Evolutionary conservation across 257 asterid genomes (phyloP), one percentile per base, ranked within the genome.

Genomic region (Gardenia jasminoides): DNA sequence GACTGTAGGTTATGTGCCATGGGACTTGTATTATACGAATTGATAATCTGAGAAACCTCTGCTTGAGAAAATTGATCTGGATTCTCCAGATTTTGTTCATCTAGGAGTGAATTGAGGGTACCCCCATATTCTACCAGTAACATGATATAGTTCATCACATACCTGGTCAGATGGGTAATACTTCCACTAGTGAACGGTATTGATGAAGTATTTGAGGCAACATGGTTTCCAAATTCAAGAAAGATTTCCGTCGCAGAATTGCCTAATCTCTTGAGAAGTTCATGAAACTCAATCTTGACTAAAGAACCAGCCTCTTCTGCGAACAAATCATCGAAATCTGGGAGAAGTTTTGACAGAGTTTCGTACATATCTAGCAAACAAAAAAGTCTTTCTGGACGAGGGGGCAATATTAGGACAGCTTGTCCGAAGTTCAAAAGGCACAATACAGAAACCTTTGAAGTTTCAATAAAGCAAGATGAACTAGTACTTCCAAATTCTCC

Each of bases 281-380:
- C 86, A n/a, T 78, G 83, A 80, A 86, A 89, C 79, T 92, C 95
- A 10, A 26, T 52, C 80, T 77, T 66, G 71, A 90, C 70, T 70
- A 78, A 68, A 0, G 76, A 77, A 6, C 85, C 86, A 4, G 64
- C 78, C n/a, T 77, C 92, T 16, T 70, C 86, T 1, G 85, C 79
- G 82, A 87, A 91, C 82, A 92, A 73, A 72, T 81, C 77, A 61
- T 87, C 84, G 10, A 90, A 44, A 19, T 83, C 83, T 0, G 77
- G 87, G 11, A 76, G 31, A 33, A 86, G 86, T 43, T 79, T 73
- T 9, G 86, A 72, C 61, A 90, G 59, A 81, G 75, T 87, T 82
- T 90, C 97, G 43, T 88, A 87, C 95, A 92, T 92, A 59, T 89
- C 86, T 6, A 90, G 88, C n/a, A 92, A 76, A 80, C 93, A 83